Evolutionary conservation across 2,329 filamentous ascomycete species (phyloP), one percentile per base, ranked within the genome.

Genomic region (Oidium heveae): DNA sequence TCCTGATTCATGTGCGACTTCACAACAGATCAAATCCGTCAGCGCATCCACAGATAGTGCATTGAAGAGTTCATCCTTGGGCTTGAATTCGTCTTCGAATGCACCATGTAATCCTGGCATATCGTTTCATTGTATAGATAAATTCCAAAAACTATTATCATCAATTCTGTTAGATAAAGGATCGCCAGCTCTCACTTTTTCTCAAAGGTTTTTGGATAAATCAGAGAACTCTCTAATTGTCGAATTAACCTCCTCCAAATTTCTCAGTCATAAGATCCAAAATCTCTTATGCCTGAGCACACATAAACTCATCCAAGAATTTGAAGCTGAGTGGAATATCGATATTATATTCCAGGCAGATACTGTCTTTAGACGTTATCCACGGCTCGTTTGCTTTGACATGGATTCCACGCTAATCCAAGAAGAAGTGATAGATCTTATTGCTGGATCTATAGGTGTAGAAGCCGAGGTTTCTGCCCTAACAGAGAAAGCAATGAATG

Each of bases 371-470:
- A 74, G 86, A 56, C 76, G 82, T 32, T 78, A 93, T 67, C 88
- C 88, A 60, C 78, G 89, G 9, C 73, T 96, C 12, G 87, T 89
- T 3, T 86, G 95, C 34, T 98, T 98, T 64, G 91, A 98, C 67
- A 98, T 98, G 91, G 91, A 98, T 70, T 91, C 84, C 67, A 98
- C 91, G 0, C 75, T 98, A 57, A 96, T 98, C 66, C 84, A 89
- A 54, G 88, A 98, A 67, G 91, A 98, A 70, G 88, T 95, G 57
- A 96, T 98, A 65, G 91, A 98, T 67, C 80, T 96, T 63, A 81
- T 98, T 55, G 91, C 91, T 4, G 80, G 83, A 54, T 83, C 83
- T 39, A 78, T 94, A 1, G 85, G 86, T 54, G 75, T 93, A n/a
- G 79, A 86, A 61, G 79, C 79, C 54, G 72, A 84, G 62, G 89